Base-by-base conservation (phyloP, 805 yeast genomes). In the Candida nemodendra region DNA sequence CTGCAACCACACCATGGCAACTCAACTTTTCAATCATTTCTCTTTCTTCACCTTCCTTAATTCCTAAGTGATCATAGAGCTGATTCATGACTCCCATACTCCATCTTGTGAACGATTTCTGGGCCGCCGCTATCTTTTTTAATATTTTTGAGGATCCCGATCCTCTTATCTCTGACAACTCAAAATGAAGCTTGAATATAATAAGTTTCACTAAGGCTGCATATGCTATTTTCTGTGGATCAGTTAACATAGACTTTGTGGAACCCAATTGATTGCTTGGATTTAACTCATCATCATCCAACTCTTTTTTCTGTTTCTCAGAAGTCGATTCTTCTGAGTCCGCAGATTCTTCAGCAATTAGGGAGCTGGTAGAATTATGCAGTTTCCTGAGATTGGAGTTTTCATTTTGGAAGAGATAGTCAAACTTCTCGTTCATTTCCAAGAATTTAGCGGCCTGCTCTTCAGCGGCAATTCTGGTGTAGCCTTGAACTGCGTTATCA, bases 211-310 rank as follows among this genome's bases (percentile, higher is more conserved):
- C 79, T 8, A 91, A 70, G 0, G 96, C 98, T 5, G 85, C 84
- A 56, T 93, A 93, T 2, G 98, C 98, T 44, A 90, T 82, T 53
- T 86, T 82, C 59, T 93, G 96, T 12, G 83, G 69, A 13, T 88
- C 98, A 6, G 79, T 71, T 12, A 93, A 70, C 77, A 93, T 76
- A 17, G 79, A 76, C 57, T 81, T 87, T 4, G 97, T 93, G 1
- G 91, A 75, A 37, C 78, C 77, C 46, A 93, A 66, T 39, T 90
- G 95, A 31, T 76, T 78, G n/a, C 64, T 62, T 0, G 87, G 76
- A 44, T 69, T 68, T 34, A 62, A 45, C 32, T 61, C 70, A 12
- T 66, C 64, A 12, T 59, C 66, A 22, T 53, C 53, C 9, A 39
- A 48, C 9, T 54, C 56, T 27, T 61, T 48, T 32, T 37, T 46